These are phyloP conservation scores for Plenodomus lindquistii DNA, from an alignment of 2,329 filamentous ascomycete species.

Conservation along the genomic window DNA sequence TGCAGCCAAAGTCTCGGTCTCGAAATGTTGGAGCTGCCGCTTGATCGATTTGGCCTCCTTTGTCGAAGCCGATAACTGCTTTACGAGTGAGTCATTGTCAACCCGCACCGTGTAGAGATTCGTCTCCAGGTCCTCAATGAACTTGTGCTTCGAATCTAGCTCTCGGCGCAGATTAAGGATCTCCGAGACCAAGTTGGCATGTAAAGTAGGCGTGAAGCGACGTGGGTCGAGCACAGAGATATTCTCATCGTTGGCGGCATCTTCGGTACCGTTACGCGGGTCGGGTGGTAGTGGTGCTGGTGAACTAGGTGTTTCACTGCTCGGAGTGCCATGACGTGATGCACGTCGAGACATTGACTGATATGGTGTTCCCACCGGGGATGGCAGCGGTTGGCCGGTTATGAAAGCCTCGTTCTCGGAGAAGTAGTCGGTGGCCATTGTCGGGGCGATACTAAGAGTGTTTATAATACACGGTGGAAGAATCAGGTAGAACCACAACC, in stretches of 20 bases:
- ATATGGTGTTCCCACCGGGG: constrained; percentile 72
- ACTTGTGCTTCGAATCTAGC: constrained; percentile 83
- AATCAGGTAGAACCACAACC: constrained; percentile 27
- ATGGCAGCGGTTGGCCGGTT: constrained; percentile 62
- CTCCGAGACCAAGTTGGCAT: constrained; percentile 92
- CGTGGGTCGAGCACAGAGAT: constrained; percentile 82
- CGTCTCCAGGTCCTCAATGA: constrained; percentile 83
- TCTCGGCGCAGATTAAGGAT: constrained; percentile 86
- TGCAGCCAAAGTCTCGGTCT: constrained; percentile 85
- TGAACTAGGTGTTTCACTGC: constrained; percentile 68
- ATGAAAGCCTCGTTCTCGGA: constrained; percentile 49
- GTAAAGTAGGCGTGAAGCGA: constrained; percentile 90
- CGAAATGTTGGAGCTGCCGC: constrained; percentile 81
- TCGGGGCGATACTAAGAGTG: constrained; percentile 3
- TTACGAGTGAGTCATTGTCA: constrained; percentile 74
- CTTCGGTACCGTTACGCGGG: constrained; percentile 52
- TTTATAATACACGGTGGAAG: constrained; percentile 1
- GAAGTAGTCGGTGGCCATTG: constrained; percentile 51
- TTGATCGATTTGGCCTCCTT: constrained; percentile 82
- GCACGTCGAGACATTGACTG: constrained; percentile 64
- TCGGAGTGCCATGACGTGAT: constrained; percentile 61
- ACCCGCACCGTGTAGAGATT: constrained; percentile 70
- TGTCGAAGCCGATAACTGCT: constrained; percentile 62
- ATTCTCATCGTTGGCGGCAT: constrained; percentile 64
- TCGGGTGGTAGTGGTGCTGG: constrained; percentile 59